Base-by-base conservation (phyloP, 176 grass and related monocot species). In the Carex pumila region DNA sequence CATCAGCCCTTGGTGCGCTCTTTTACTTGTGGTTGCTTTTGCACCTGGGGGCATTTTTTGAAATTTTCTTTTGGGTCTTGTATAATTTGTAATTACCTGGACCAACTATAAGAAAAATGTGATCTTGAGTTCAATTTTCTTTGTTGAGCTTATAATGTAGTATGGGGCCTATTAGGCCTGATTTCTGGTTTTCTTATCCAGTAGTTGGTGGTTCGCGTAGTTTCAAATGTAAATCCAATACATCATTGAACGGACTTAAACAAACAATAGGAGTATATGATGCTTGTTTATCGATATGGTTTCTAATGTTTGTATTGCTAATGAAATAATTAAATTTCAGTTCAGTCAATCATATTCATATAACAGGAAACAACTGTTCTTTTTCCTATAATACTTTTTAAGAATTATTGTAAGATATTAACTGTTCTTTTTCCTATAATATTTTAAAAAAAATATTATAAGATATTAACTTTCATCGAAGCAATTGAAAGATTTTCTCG, bases 31-130 rank as follows among this genome's bases (percentile, higher is more conserved):
- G 2, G 49, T 55, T 21, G 70, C n/a, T 74, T 74, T 53, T 74
- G 71, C 71, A 25, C 45, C 45, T 22, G n/a, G 73, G 21, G 17
- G 34, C 73, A 57, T 57, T 78, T 78, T 78, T 78, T 78, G 71
- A 25, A 53, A 0, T 31, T 55, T 41, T 39, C 34, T 43, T 71
- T 78, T 57, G 29, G 5, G 30, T 78, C 13, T 56, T 78, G 29
- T 78, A 78, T 49, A 49, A 50, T 34, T 32, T 56, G 25, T 29
- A 77, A 76, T 70, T 76, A 14, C 47, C 55, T 76, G n/a, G 29
- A 78, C 52, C 52, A n/a, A 12, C 29, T 34, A 78, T 55, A 56
- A 57, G 6, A 78, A 78, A 78, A 53, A 17, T 78, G 1, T 54
- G 3, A 14, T 66, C 13, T n/a, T 37, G 2, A 52, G 14, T 78